Evolutionary conservation across 768 basidiomycete species (phyloP), one percentile per base, ranked within the genome.

Genomic region (Pleurotus eryngii): DNA sequence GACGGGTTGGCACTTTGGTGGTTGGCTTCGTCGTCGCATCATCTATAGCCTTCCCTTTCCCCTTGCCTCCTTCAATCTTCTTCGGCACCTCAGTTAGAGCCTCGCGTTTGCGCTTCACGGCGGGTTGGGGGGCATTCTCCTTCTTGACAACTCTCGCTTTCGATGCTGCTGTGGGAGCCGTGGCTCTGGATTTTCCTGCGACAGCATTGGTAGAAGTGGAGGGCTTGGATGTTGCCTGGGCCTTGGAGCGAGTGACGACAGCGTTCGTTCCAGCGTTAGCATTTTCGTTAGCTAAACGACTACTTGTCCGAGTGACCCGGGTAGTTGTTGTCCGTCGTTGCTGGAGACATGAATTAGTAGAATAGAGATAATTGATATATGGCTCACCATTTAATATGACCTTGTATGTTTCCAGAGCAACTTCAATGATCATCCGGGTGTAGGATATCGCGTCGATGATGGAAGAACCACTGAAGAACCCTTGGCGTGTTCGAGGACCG

Each of bases 1-100:
- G 73, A 37, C 76, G 76, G 57, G 65, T 59, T 27, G 72, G 55
- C 30, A 42, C 58, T 73, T 76, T 55, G 60, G 55, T 39, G 46
- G 55, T 46, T 30, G 48, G 57, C 22, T 49, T 61, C 24, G 54
- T 61, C 57, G 42, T 6, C 5, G 20, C 42, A 17, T 73, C 68
- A 35, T 68, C 68, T 35, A 70, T 70, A 55, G 74, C 76, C 59
- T 74, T 75, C 62, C 64, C 74, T 69, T 84, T 86, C 15, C 75
- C 78, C 68, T 85, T 86, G 55, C 57, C 60, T 20, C 55, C 61
- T 17, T 57, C 37, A 9, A 14, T 22, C 59, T 37, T 59, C 60
- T 39, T 22, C 47, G 15, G 14, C 4, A 15, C 39, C 26, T 54
- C 51, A 11, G 35, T 24, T 14, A 26, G 8, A 17, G 51, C 38